Evolutionary conservation across 306 rosid genomes (phyloP).

Genomic region (Gastrolobium bilobum): DNA sequence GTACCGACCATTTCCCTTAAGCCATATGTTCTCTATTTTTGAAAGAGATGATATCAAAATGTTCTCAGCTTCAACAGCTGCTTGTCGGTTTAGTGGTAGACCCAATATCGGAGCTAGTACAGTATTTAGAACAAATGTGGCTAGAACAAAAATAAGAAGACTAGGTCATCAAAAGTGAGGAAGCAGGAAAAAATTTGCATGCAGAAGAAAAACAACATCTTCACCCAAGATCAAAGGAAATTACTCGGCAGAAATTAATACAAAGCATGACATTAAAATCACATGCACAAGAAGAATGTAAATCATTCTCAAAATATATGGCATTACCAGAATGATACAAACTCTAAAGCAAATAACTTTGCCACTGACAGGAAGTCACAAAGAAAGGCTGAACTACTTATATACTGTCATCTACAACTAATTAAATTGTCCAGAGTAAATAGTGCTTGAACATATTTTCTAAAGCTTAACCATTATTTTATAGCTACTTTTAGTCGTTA

Average conservation of each 20-base stretch:
- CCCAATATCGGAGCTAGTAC: constrained; percentile 81
- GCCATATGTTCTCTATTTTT: constrained; percentile 79
- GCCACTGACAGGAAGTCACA: constrained; percentile 11
- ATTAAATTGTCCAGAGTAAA: constrained; percentile 3
- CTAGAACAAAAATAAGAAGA: constrained; percentile 58
- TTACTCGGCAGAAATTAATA: constrained; percentile 1
- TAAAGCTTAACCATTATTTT: constrained; percentile 1
- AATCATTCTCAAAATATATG: constrained; percentile 22
- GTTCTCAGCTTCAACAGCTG: constrained; percentile 78
- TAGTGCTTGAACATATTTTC: constrained; percentile 32
- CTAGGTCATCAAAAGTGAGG: constrained; percentile 40
- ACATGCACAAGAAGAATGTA: constrained; percentile 14
- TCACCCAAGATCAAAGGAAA: constrained; percentile 22
- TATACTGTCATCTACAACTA: constrained; percentile 6
- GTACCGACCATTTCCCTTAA: constrained; percentile 69
- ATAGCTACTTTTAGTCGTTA: not conserved
- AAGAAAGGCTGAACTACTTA: not conserved
- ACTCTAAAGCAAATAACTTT: constrained; percentile 22
- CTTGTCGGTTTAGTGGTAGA: constrained; percentile 59
- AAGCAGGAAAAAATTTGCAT: constrained; percentile 35
- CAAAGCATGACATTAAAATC: constrained; percentile 10
- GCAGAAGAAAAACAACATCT: constrained; percentile 27
- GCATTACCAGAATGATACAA: not conserved
- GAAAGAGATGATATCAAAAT: constrained; percentile 73
- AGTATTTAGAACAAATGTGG: constrained; percentile 57